Evolutionary conservation across 257 asterid species (phyloP), one percentile per base, ranked within the genome.

Genomic region (Lycium barbarum): DNA sequence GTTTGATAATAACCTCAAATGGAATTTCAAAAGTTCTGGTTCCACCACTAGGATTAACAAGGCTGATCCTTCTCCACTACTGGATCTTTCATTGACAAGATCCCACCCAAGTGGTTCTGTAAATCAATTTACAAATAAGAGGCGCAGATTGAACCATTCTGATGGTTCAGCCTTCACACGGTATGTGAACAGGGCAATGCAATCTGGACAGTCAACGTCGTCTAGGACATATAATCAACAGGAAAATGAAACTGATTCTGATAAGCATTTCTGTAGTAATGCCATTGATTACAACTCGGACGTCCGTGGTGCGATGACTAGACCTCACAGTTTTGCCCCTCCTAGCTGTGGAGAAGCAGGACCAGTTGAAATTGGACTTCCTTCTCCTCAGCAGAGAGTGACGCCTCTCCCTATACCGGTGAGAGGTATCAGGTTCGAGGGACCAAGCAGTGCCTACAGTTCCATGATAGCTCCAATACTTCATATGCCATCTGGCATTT

Each of bases 131-230:
- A 84, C 89, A 57, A 93, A 91, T 59, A 97, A 91, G 84, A 87
- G 85, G 87, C 91, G 67, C 18, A 73, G 81, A 65, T 85, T 97
- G 84, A 94, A 93, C 88, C 99, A 93, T 88, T 97, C 99, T 3
- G 94, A 93, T 88, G 95, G 95, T 63, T 97, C 99, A 33, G 92
- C 99, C 79, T 97, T 97, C 87, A 94, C 98, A 15, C 84, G 97
- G 99, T 97, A 97, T 66, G 90, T 92, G 74, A 93, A 89, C 67
- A 92, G 85, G 92, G 92, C 90, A 20, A 15, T 82, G 80, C 94
- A 87, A 82, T 89, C 85, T 85, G 81, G 61, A 68, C 87, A 79
- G 79, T 89, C 94, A 43, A 84, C 87, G 22, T 89, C 93, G 2
- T 90, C 92, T 8, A 88, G 88, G 83, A 87, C 89, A 85, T 88